phyloP scores from a whole-genome alignment of 768 basidiomycete genomes.

The button mushroom (Agaricus bisporus) region DNA sequence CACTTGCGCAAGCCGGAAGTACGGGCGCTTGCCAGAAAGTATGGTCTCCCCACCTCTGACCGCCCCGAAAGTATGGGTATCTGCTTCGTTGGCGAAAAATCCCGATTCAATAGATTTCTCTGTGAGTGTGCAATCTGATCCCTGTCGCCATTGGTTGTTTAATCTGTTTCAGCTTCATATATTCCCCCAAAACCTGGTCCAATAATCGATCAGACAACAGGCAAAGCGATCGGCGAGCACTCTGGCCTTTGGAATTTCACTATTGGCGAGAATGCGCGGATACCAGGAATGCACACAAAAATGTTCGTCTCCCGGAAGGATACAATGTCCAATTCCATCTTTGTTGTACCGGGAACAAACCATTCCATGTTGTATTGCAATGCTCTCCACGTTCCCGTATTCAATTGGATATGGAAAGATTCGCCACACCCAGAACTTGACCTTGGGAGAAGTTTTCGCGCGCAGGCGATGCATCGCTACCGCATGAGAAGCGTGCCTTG shows the following conservation, averaged over 20 bases:
- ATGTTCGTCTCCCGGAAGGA: slow-evolving; percentile 79
- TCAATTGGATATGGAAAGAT: slow-evolving; percentile 76
- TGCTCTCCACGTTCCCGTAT: slow-evolving; percentile 37
- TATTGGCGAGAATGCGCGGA: slow-evolving; percentile 71
- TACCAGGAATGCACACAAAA: slow-evolving; percentile 53
- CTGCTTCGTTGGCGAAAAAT: slow-evolving; percentile 87
- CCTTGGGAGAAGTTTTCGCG: slow-evolving; percentile 36
- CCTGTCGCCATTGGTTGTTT: not conserved
- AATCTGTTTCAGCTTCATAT: slow-evolving; percentile 61
- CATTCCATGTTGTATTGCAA: slow-evolving; percentile 3
- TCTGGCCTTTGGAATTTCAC: slow-evolving; percentile 81
- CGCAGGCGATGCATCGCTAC: slow-evolving; percentile 63
- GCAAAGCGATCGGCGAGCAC: slow-evolving; percentile 54
- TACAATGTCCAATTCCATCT: slow-evolving; percentile 51
- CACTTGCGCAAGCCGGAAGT: slow-evolving; percentile 64
- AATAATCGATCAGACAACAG: slow-evolving; percentile 54
- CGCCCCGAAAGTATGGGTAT: slow-evolving; percentile 89
- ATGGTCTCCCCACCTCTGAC: slow-evolving; percentile 63
- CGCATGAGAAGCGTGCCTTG: slow-evolving; percentile 53
- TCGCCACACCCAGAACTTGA: slow-evolving; percentile 42
- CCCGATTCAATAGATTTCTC: slow-evolving; percentile 66
- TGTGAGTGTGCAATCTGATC: slow-evolving; percentile 36
- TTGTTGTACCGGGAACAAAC: slow-evolving; percentile 70
- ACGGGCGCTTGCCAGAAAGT: slow-evolving; percentile 58
- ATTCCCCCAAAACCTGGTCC: slow-evolving; percentile 62